Base-by-base conservation (phyloP, 1,284 basidiomycete species). In the Fomitopsis pinicola region DNA sequence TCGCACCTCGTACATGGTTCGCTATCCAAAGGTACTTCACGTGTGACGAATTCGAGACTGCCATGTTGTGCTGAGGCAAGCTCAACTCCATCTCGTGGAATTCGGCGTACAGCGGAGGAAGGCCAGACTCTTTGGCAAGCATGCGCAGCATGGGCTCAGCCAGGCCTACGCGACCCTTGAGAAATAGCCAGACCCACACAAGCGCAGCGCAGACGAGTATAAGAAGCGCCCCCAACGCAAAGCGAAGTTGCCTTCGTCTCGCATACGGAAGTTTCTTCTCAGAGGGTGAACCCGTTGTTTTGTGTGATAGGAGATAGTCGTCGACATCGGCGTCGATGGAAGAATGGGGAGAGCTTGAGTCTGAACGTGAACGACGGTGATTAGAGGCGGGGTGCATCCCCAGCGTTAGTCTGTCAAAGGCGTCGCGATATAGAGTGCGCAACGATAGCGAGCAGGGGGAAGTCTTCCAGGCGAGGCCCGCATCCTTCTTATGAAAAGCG, bases 1-100 rank as follows among this genome's bases (percentile, higher is more conserved):
- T 12, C 45, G 28, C 55, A 81, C 80, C 63, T 0, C 60, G 68
- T 22, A 77, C 73, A 63, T 85, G 82, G 45, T 84, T 84, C 1
- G 78, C 71, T 28, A 75, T 73, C 69, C 74, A 82, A 14, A 86
- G 66, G 64, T 79, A 86, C 56, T 76, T 78, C 0, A 75, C 76
- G 45, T 81, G 78, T 1, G 78, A 76, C 26, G 67, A 72, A 0
- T 77, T 73, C 3, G 75, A 60, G 12, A 33, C 30, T 8, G 71
- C 66, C 0, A 74, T 70, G 59, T 78, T 67, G 64, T 82, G 77
- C 53, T 84, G 81, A 0, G 82, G 79, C 1, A 86, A 65, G 7
- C 57, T 63, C 50, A 78, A 74, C 64, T 84, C 82, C 19, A 74
- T 76, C 28, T 76, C 69, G 40, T 76, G 74, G 65, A 78, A 86